Base-by-base conservation (phyloP, 768 basidiomycete genomes). In the Suillus plorans region DNA sequence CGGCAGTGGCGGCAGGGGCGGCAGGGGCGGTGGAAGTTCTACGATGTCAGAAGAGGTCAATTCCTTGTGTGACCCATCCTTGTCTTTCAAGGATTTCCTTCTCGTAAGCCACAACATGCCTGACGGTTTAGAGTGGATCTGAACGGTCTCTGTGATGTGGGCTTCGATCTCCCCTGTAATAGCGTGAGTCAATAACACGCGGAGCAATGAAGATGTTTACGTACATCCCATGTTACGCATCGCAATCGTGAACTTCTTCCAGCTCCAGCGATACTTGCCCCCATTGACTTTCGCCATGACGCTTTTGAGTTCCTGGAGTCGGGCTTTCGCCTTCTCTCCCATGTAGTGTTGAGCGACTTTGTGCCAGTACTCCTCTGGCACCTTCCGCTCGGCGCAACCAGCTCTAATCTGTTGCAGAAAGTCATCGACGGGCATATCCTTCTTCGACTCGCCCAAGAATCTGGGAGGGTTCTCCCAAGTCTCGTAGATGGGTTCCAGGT, bases 301-400 rank as follows among this genome's bases (percentile, higher is more conserved):
- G 52, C 83, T 83, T 76, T 91, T 91, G 64, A 93, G 77, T 70
- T 92, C 90, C 39, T 83, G 78, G 65, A 93, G 78, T 64, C 87
- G 84, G 44, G 80, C 80, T 74, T 80, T 86, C n/a, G 91, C 90
- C 69, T 86, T 85, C 44, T 83, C 83, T 1, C 87, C 89, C 83
- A 93, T 85, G 73, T 85, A 91, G 70, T 89, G 87, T 72, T 91
- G 89, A 25, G 85, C 91, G 59, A 89, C 89, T 69, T 90, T 90
- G 80, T 91, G 86, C 91, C 91, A 92, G 76, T 84, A 92, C 68
- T 92, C 90, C 73, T 89, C 85, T 45, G 91, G 91, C 31, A 93
- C 83, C 60, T 88, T 85, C 67, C 87, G 84, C 68, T 89, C 81
- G 61, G 83, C 71, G 68, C 90, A 92, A n/a, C 90, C 91, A 42